Conservation (phyloP, 2,329 filamentous ascomycete species). For the Iodosphaeria phyllophila region DNA sequence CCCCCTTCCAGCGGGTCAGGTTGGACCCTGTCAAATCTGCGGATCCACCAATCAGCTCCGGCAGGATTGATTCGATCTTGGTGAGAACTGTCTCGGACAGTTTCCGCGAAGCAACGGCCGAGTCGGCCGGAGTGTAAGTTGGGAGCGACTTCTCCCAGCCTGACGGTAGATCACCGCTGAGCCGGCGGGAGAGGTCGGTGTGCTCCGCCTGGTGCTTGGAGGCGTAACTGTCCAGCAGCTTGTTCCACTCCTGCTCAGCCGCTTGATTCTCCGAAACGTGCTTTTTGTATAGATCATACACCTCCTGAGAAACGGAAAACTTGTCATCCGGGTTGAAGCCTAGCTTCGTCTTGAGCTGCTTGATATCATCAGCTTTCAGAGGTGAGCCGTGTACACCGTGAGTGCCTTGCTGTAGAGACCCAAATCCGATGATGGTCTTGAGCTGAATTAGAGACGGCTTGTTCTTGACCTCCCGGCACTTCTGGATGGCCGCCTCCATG, state of each 20-base stretch:
- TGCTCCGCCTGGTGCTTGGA: slow-evolving; percentile 60
- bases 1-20: slow-evolving; percentile 95
- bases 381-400: slow-evolving; percentile 92
- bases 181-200: slow-evolving; percentile 65
- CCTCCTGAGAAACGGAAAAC: slow-evolving; percentile 85
- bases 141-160: slow-evolving; percentile 93
- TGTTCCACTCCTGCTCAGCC: slow-evolving; percentile 86
- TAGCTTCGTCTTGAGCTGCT: slow-evolving; percentile 86
- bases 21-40: slow-evolving; percentile 97
- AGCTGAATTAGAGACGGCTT: slow-evolving; percentile 97
- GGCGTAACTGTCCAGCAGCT: slow-evolving; percentile 74
- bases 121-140: slow-evolving; percentile 70
- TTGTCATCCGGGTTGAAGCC: slow-evolving; percentile 89
- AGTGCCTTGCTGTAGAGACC: slow-evolving; percentile 83
- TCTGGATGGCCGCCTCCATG: slow-evolving; percentile 77
- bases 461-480: slow-evolving; percentile 74
- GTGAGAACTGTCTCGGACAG: slow-evolving; percentile 85
- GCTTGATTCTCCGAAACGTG: slow-evolving; percentile 73
- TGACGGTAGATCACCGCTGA: slow-evolving; percentile 69
- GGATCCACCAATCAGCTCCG: slow-evolving; percentile 88
- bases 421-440: slow-evolving; percentile 92
- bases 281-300: slow-evolving; percentile 82
- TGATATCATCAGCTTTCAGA: slow-evolving; percentile 84
- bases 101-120: slow-evolving; percentile 83
- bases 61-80: slow-evolving; percentile 67